These are phyloP conservation scores for Lipomyces sp. DNA, from an alignment of 805 yeast genomes.

Conservation along the genomic window DNA sequence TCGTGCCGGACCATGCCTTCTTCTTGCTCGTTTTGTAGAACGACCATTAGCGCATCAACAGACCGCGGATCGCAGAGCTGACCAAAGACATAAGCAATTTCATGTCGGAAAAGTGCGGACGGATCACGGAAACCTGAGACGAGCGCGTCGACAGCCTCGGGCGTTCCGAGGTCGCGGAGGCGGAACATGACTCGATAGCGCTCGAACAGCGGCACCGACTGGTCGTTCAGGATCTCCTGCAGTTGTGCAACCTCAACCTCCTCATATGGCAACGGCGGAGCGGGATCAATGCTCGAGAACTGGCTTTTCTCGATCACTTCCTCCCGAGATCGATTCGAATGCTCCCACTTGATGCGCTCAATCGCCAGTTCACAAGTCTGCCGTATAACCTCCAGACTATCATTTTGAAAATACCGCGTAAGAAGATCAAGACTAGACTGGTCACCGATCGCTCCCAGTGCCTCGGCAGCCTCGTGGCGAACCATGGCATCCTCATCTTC, in stretches of 20 bases:
- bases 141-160: conserved; percentile 87
- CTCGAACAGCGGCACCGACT: conserved; percentile 74
- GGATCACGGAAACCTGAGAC: conserved; percentile 88
- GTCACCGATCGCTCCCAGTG: conserved; percentile 93
- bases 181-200: conserved; percentile 99
- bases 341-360: conserved; percentile 91
- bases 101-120: conserved; percentile 94
- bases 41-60: conserved; percentile 81
- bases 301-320: conserved; percentile 74
- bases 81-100: conserved; percentile 97
- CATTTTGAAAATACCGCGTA: conserved; percentile 59
- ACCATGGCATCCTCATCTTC: conserved; percentile 79
- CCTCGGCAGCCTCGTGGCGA: conserved; percentile 99
- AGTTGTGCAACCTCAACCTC: conserved; percentile 56
- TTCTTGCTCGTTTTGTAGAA: conserved; percentile 70
- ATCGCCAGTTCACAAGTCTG: conserved; percentile 98
- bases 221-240: conserved; percentile 68
- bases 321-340: conserved; percentile 57
- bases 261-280: conserved; percentile 87
- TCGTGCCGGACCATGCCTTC: conserved; percentile 99
- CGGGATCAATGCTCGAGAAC: conserved; percentile 91
- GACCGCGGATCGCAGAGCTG: conserved; percentile 92
- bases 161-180: conserved; percentile 88
- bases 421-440: conserved; percentile 64
- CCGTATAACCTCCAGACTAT: conserved; percentile 82